A percentile compares a stretch with the other conserved stretches of the same genome.
These are phyloP conservation scores for Fusarium paranaense DNA, from an alignment of 2,329 filamentous ascomycete genomes.

Conservation along the genomic window DNA sequence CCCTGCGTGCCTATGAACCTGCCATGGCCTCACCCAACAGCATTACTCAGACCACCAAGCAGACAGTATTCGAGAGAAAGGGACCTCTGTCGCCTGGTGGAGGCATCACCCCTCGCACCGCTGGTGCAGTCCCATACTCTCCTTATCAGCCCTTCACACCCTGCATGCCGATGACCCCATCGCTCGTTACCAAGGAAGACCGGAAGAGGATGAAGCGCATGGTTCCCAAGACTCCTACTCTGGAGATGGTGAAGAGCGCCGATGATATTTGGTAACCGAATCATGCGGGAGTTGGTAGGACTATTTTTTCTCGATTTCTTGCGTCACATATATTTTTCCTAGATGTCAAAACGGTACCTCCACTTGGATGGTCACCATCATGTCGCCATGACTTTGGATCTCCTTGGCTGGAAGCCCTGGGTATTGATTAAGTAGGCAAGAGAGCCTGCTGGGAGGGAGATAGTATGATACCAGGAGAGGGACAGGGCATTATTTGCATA, in stretches of 20 bases:
- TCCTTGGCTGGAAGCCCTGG: conserved; percentile 13
- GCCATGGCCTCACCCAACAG: conserved; percentile 63
- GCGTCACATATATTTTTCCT: conserved; percentile 33
- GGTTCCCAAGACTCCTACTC: conserved; percentile 71
- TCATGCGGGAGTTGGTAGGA: conserved; percentile 4
- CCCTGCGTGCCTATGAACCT: conserved; percentile 72
- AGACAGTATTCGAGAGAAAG: conserved; percentile 72
- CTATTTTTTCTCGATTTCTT: conserved; percentile 14
- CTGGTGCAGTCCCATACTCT: conserved; percentile 75
- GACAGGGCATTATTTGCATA: conserved; percentile 22
- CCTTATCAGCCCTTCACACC: conserved; percentile 85
- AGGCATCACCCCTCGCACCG: conserved; percentile 71
- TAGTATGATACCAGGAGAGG: conserved; percentile 20
- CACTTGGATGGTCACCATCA: conserved; percentile 27
- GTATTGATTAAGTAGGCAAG: conserved; percentile 13
- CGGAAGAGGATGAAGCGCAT: conserved; percentile 75
- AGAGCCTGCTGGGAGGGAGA: conserved; percentile 13
- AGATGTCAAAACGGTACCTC: conserved; percentile 40
- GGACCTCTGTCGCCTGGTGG: conserved; percentile 66
- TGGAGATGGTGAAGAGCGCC: conserved; percentile 70
- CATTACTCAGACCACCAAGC: conserved; percentile 64
- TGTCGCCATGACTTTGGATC: conserved; percentile 40
- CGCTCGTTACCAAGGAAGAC: conserved; percentile 76
- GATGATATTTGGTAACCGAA: conserved; percentile 73
- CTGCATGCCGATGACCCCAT: conserved; percentile 81